Evolutionary conservation across 2,329 filamentous ascomycete species (phyloP), one percentile per base, ranked within the genome.

Genomic region (Aureobasidium sp.): DNA sequence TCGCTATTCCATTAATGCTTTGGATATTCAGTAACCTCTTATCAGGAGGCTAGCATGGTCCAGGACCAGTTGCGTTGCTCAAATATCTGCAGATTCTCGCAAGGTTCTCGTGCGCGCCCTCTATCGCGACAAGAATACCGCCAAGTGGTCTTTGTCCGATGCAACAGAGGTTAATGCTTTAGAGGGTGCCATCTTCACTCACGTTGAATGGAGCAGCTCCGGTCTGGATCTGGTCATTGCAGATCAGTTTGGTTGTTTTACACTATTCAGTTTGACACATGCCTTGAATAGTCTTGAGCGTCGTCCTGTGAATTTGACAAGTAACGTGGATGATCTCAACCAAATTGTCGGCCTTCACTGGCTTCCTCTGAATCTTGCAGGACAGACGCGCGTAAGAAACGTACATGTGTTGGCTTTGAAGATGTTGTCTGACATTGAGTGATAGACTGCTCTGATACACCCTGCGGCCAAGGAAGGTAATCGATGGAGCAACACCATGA

Each of bases 341-440:
- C 84, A 86, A 54, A 79, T 96, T 5, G 90, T 95, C 7, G 94
- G 93, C 3, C 83, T 91, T 71, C 88, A 90, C 74, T 99, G 94
- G 94, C 78, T 97, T 60, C 71, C 75, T 16, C 70, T 78, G 16
- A 73, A 73, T 39, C 77, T 69, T 32, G 32, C 44, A 1, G 63
- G 64, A 30, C 71, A 73, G 49, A 68, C 69, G 50, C 66, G 65
- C 49, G 70, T 72, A 61, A 65, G 68, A 64, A 15, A 27, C n/a
- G 11, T 37, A 7, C 13, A 39, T 30, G 37, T 54, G n/a, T 21
- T 53, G 11, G 11, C 29, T 7, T 36, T 63, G 3, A 21, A 52
- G 27, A 7, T n/a, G 36, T 60, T 34, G 64, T 64, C 63, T 16
- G 37, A 77, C 72, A 2, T 69, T 71, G 45, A 68, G 9, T 75